These are phyloP conservation scores for Lachancea sp. DNA, from an alignment of 805 yeast species.

Conservation along the genomic window DNA sequence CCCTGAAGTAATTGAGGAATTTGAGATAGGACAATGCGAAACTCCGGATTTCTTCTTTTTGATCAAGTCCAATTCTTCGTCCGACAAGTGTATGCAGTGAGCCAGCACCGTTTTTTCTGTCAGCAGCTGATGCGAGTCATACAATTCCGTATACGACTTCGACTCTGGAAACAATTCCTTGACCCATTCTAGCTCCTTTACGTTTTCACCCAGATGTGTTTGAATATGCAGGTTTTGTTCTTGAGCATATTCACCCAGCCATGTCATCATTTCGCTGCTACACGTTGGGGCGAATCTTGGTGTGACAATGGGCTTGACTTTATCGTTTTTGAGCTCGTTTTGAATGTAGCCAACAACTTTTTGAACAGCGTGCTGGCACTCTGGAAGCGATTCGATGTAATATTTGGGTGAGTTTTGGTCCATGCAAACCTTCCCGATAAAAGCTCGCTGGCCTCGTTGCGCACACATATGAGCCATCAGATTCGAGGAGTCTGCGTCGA, in stretches of 20 bases:
- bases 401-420: slow-evolving; percentile 71
- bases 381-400: slow-evolving; percentile 52
- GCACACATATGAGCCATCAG: slow-evolving; percentile 67
- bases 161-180: slow-evolving; percentile 63
- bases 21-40: slow-evolving; percentile 90
- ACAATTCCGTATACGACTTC: slow-evolving; percentile 67
- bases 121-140: slow-evolving; percentile 55
- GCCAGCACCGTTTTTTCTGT: slow-evolving; percentile 71
- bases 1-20: slow-evolving; percentile 82
- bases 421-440: slow-evolving; percentile 94
- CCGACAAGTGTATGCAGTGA: slow-evolving; percentile 74
- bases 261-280: slow-evolving; percentile 50
- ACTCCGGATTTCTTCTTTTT: slow-evolving; percentile 56
- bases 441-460: slow-evolving; percentile 72
- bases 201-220: slow-evolving; percentile 86
- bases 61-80: slow-evolving; percentile 56
- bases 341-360: slow-evolving; percentile 52
- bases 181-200: slow-evolving; percentile 70
- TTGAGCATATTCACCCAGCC: slow-evolving; percentile 55
- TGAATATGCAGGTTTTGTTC: slow-evolving; percentile 60
- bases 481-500: slow-evolving; percentile 70
- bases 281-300: slow-evolving; percentile 95
- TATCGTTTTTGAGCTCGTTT: slow-evolving; percentile 45
- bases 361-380: slow-evolving; percentile 48
- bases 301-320: slow-evolving; percentile 70